Evolutionary conservation across 2,329 filamentous ascomycete genomes (phyloP), one percentile per base, ranked within the genome.

Genomic region (Trichoderma gracile): DNA sequence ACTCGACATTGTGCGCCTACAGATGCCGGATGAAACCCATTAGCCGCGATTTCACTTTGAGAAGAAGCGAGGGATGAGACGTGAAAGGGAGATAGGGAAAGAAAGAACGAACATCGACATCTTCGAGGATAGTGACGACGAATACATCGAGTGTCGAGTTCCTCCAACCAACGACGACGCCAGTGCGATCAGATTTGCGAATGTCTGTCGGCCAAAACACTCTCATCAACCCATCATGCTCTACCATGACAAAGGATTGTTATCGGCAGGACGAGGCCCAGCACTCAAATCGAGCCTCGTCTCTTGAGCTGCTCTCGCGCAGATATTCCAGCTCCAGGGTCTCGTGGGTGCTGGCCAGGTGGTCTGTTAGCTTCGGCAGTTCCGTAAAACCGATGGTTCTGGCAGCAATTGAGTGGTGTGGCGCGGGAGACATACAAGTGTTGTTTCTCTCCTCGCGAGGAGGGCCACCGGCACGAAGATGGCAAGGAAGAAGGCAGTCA

Each of bases 161-260:
- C 72, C 90, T 88, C 92, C 94, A 99, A 73, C 95, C 95, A 53
- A 99, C 91, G 68, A 99, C 87, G 66, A 97, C 91, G 50, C 94
- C 95, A 47, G 92, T 86, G 64, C 86, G 82, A 70, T 87, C 85
- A 63, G 89, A 90, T 76, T 83, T 84, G 62, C 86, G 84, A 73
- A 92, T 87, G 79, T 96, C 93, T 73, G 90, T 90, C 73, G 95
- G 96, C 95, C 95, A 99, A 81, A 99, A 98, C 81, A 99, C 89
- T 82, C 95, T 92, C 89, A 98, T 92, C 82, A 98, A 83, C 74
- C 91, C 93, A 91, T 95, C 86, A 83, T 87, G 83, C 80, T 86
- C 85, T 81, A 85, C 81, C 86, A 89, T 89, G 83, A 82, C 84
- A 79, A 74, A 73, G 71, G 70, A 71, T 70, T 67, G 67, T 72